phyloP scores from a whole-genome alignment of 768 basidiomycete genomes.

The Russula dissimulans region DNA sequence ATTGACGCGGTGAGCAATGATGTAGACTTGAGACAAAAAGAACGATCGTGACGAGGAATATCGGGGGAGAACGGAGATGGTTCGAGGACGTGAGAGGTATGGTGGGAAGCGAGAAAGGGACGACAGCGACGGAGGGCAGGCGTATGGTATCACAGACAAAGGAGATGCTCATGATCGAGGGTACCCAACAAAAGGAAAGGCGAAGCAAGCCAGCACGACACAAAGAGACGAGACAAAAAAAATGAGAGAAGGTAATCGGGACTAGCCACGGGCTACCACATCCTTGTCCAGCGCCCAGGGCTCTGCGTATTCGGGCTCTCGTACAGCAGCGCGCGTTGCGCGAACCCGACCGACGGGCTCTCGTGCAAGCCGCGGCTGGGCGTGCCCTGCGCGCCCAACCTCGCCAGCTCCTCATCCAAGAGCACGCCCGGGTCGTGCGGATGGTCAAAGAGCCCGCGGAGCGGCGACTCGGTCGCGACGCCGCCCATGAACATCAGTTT shows the following conservation, averaged over 20 bases:
- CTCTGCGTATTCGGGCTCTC: slow-evolving; percentile 62
- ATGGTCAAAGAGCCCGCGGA: slow-evolving; percentile 54
- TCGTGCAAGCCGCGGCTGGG: slow-evolving; percentile 31
- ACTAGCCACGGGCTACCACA: slow-evolving; percentile 19
- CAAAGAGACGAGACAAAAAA: not conserved
- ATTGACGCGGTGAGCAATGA: not conserved
- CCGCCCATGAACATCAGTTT: slow-evolving; percentile 30
- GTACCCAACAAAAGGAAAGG: not conserved
- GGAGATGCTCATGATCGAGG: not conserved
- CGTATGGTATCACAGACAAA: not conserved
- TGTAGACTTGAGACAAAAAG: not conserved
- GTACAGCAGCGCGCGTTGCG: slow-evolving; percentile 49
- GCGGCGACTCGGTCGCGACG: slow-evolving; percentile 32
- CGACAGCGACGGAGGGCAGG: not conserved
- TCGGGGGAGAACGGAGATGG: not conserved
- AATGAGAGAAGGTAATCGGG: not conserved
- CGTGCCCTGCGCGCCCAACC: slow-evolving; percentile 26
- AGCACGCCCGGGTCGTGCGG: slow-evolving; percentile 61
- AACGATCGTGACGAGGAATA: not conserved
- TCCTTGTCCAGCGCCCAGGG: slow-evolving; percentile 40
- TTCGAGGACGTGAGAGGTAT: not conserved
- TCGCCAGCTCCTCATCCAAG: slow-evolving; percentile 63
- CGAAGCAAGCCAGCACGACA: not conserved
- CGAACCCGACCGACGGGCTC: slow-evolving; percentile 58
- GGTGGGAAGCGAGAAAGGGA: not conserved